Conservation (phyloP, 768 basidiomycete species). For the Russula dissimulans region DNA sequence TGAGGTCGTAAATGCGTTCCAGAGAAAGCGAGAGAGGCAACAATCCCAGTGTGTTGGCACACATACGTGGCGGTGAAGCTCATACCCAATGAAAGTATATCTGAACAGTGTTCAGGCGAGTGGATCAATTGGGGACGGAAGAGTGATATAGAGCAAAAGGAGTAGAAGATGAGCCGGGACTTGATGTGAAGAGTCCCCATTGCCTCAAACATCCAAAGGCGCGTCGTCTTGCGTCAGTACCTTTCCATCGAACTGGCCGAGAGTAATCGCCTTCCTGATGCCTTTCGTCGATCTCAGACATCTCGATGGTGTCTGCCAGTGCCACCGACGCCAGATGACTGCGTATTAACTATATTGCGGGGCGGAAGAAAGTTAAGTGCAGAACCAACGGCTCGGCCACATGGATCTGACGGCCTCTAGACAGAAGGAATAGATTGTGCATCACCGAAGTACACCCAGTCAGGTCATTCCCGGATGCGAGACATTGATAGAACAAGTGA, state of each 20-base stretch:
- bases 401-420: conserved; percentile 8
- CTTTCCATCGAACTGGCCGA: conserved; percentile 48
- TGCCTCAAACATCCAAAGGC: conserved; percentile 44
- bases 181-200: conserved; percentile 41
- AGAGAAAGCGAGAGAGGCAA: conserved; percentile 27
- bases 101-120: conserved; percentile 36
- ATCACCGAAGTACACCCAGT: conserved; percentile 20
- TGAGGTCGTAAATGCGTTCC: conserved; percentile 20
- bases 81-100: conserved; percentile 71
- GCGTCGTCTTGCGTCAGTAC: conserved; percentile 64
- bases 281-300: conserved; percentile 12
- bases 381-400: conserved; percentile 18
- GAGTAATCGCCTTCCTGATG: conserved; percentile 37
- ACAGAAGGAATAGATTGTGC: conserved; percentile 16
- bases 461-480: conserved; percentile 8
- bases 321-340: conserved; percentile 2
- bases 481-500: conserved; percentile 11
- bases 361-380: conserved; percentile 10
- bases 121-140: conserved; percentile 38
- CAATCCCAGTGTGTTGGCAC: conserved; percentile 69
- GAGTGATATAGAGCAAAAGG: conserved; percentile 18
- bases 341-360: conserved; percentile 8
- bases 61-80: conserved; percentile 45
- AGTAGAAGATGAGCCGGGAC: conserved; percentile 44
- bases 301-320: conserved; percentile 9